Conservation (phyloP, 495 filamentous ascomycete species). For the Tricharina praecox region DNA sequence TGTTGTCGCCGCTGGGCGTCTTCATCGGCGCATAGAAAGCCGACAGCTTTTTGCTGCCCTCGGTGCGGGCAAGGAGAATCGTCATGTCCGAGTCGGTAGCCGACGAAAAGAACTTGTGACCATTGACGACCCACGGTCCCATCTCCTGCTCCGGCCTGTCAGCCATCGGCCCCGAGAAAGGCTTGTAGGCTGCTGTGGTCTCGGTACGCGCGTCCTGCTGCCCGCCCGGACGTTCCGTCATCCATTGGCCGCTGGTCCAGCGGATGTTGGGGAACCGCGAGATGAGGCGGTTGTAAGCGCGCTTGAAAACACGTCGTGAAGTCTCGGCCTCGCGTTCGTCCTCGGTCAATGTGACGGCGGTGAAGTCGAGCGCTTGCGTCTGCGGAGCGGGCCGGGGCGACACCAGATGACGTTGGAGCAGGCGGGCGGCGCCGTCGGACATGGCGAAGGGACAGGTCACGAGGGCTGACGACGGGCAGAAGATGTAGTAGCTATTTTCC, state of each 20-base stretch:
- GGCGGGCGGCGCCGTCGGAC: slow-evolving; percentile 51
- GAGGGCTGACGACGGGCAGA: slow-evolving; percentile 42
- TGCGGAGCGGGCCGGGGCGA: slow-evolving; percentile 17
- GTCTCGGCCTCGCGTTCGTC: slow-evolving; percentile 12
- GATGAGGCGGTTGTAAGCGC: slow-evolving; percentile 35
- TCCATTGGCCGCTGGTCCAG: slow-evolving; percentile 74
- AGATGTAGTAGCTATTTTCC: slow-evolving; percentile 40
- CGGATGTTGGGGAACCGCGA: slow-evolving; percentile 40
- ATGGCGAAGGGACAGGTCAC: slow-evolving; percentile 53
- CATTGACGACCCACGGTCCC: slow-evolving; percentile 45
- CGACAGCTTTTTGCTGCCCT: slow-evolving; percentile 35
- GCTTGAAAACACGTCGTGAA: slow-evolving; percentile 33
- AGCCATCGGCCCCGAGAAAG: background rate
- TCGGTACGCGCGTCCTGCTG: slow-evolving; percentile 58
- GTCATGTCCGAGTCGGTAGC: slow-evolving; percentile 56
- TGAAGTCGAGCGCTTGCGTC: slow-evolving; percentile 15
- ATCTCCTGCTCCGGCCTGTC: slow-evolving; percentile 30
- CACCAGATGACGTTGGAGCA: slow-evolving; percentile 39
- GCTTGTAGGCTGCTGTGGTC: slow-evolving; percentile 37
- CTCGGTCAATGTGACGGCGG: slow-evolving; percentile 3
- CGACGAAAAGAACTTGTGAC: slow-evolving; percentile 65
- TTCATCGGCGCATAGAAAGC: slow-evolving; percentile 53
- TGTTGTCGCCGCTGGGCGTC: slow-evolving; percentile 38
- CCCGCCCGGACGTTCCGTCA: slow-evolving; percentile 64
- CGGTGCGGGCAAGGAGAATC: slow-evolving; percentile 50